These are phyloP conservation scores for Tolypocladium album DNA, from an alignment of 2,329 filamentous ascomycete genomes.

Conservation along the genomic window DNA sequence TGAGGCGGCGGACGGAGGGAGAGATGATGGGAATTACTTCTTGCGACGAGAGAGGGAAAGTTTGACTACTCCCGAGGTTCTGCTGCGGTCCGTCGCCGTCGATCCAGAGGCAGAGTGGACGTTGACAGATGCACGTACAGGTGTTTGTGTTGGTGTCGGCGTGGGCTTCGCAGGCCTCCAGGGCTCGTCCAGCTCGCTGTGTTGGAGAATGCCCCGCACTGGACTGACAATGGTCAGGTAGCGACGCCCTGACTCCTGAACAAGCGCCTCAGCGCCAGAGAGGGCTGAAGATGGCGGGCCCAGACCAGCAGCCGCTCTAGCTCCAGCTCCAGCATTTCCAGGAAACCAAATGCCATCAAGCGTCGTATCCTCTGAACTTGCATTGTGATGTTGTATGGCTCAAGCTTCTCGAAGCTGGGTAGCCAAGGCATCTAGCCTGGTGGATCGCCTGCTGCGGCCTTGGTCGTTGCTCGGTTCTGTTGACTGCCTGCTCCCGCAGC, in stretches of 20 bases:
- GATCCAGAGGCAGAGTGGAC: neutral
- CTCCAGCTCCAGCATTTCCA: neutral
- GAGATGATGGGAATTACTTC: neutral
- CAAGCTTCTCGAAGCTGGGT: neutral
- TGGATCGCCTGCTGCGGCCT: neutral
- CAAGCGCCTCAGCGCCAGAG: neutral
- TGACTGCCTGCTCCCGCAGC: neutral
- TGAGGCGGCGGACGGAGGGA: constrained; percentile 1
- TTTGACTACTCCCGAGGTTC: neutral
- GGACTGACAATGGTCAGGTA: neutral
- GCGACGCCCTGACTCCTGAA: neutral
- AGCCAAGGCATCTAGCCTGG: neutral
- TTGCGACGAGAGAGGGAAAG: neutral
- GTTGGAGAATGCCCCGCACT: neutral
- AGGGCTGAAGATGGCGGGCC: neutral
- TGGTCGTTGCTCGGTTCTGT: neutral
- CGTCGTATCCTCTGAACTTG: no score
- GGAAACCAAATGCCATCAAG: neutral
- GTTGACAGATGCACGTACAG: neutral
- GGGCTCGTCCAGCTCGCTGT: neutral
- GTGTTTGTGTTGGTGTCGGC: neutral
- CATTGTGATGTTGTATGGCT: neutral
- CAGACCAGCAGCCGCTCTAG: neutral
- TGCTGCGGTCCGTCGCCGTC: neutral
- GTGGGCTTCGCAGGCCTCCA: neutral